Base-by-base conservation (phyloP, 176 grass and related monocot species). In the Aegilops speltoides region DNA sequence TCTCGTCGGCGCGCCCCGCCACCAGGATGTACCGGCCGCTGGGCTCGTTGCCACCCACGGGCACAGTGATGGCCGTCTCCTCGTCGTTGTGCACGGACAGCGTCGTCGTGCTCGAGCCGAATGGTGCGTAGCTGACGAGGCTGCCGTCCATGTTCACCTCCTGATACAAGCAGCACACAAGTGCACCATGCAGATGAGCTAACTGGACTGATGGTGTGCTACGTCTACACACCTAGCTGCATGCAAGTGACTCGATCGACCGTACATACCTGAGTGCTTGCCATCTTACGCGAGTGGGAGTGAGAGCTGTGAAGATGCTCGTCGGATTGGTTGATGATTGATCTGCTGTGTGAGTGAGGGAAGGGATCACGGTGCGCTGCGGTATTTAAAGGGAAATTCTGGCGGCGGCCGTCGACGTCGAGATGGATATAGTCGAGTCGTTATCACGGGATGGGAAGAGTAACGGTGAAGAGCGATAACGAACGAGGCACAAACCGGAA, bases 51-150 rank as follows among this genome's bases (percentile, higher is more conserved):
- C 43, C 73, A 50, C 1, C 64, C 46, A 16, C 26, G 10, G 66
- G 6, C 3, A 28, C 32, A 15, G 7, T 40, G 26, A 5, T 61
- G 52, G 6, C 34, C 17, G 24, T 12, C 16, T 31, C 82, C 10
- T 15, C 15, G 10, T 32, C 70, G 0, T 1, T n/a, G 82, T 64
- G 76, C 52, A 87, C 37, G 70, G 77, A 84, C 41, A 95, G 86
- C 40, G 41, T 19, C 6, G 83, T 92, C 31, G 83, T 90, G 56
- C 83, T 7, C 7, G 80, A 8, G 17, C 90, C 90, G 12, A 86
- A 63, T 15, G 88, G 83, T 13, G 68, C 87, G 86, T 86, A 95
- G 9, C 86, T 46, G 48, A 17, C 13, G 52, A 88, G 73, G 61
- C 38, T 24, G 36, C 16, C 82, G 19, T 78, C 68, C 23, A 24